phyloP scores from a whole-genome alignment of 495 filamentous ascomycete genomes.

The Jackrogersella multiformis region DNA sequence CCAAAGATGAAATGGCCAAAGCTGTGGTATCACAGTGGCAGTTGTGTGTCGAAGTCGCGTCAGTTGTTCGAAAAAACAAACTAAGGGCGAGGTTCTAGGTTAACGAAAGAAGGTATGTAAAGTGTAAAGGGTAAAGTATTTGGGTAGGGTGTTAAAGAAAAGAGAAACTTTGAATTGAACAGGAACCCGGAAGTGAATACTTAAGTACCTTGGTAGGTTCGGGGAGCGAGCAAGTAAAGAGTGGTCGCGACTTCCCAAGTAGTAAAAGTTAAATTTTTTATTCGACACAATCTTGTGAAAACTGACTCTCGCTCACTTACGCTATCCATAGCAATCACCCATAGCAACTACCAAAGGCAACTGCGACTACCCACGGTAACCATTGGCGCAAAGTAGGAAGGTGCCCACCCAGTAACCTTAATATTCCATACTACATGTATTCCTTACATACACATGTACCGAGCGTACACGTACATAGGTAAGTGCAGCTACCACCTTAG shows the following conservation, averaged over 20 bases:
- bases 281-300: too few species aligned
- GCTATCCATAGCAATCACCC: neutral
- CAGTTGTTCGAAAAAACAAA: neutral
- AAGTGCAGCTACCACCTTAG: neutral
- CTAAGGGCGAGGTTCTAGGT: too few species aligned
- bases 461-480: neutral
- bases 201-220: neutral
- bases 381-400: too few species aligned
- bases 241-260: neutral
- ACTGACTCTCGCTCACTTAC: neutral
- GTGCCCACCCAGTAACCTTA: too few species aligned
- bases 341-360: neutral
- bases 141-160: neutral
- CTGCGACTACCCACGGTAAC: too few species aligned
- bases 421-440: too few species aligned
- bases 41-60: neutral
- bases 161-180: neutral
- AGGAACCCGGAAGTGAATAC: too few species aligned
- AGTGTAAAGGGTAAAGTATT: too few species aligned
- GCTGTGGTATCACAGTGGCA: neutral
- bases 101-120: too few species aligned
- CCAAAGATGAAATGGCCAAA: neutral
- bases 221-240: neutral
- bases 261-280: too few species aligned
- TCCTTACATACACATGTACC: neutral